Base-by-base conservation (phyloP, 192 early-diverging fungal species). In the Coemansia sp. region DNA sequence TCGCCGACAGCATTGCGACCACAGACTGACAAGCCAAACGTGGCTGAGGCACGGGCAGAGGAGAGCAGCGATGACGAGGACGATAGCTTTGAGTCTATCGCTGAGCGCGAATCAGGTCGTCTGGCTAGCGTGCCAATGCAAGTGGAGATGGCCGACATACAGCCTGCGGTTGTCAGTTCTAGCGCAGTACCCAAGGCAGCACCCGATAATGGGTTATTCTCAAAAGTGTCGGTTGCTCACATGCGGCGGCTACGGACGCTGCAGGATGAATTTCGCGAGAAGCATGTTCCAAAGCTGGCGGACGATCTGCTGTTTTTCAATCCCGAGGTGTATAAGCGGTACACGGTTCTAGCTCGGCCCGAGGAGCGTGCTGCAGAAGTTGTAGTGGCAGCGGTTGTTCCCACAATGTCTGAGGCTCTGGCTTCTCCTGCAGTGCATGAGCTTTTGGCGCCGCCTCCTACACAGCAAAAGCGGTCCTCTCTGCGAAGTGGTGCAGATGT, bases 381-480 rank as follows among this genome's bases (percentile, higher is more conserved):
- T 10, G 26, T 39, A 39, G 64, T 59, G 38, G 14, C 51, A 0
- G 18, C 38, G 11, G 39, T n/a, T 24, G 38, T 24, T 9, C 33
- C 35, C 8, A 9, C 63, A 28, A 0, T 11, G 16, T 4, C 20
- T 16, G 62, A 23, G 34, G 0, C 60, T 31, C 24, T 3, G 28
- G 20, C 40, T 9, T 16, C 10, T 16, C 24, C 21, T 14, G 20
- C 37, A 38, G 58, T n/a, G 18, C 31, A 45, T 16, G 33, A 35
- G 21, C 3, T 21, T 2, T 1, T 39, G 35, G 37, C 61, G 1
- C 8, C 59, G 13, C 53, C 56, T 11, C 33, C 14, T 0, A 18
- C 20, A 35, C 63, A 65, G 24, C 75, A 77, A n/a, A 77, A 77
- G 63, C 75, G 70, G 21, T 77, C 75, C 2, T 77, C 75, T 4